Evolutionary conservation across 441 rosid genomes (phyloP).

Genomic region (Populus trichocarpa): DNA sequence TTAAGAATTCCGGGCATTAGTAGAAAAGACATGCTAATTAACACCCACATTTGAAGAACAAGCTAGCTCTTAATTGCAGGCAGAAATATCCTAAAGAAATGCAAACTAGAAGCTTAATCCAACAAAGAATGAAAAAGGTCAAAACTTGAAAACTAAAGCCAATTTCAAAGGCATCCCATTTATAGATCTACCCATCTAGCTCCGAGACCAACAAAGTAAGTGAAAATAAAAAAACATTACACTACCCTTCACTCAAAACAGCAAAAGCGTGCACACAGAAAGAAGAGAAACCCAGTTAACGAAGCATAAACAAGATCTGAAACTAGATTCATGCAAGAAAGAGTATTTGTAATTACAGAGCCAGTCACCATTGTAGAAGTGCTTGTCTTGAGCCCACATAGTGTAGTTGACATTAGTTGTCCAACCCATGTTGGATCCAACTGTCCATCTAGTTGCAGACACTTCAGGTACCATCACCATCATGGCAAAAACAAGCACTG

Average conservation of each 20-base stretch:
- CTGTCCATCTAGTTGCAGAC: slow-evolving; percentile 59
- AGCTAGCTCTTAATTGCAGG: not conserved
- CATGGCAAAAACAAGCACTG: slow-evolving; percentile 30
- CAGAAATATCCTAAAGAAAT: not conserved
- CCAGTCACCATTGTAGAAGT: slow-evolving; percentile 82
- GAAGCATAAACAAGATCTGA: slow-evolving; percentile 29
- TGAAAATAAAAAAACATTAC: slow-evolving; percentile 4
- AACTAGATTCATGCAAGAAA: not conserved
- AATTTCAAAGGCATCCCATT: not conserved
- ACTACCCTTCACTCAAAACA: not conserved
- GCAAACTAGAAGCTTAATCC: not conserved
- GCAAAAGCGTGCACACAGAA: not conserved
- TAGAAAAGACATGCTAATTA: not conserved
- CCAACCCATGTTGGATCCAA: slow-evolving; percentile 66
- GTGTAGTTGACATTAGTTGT: slow-evolving; percentile 63
- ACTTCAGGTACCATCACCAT: slow-evolving; percentile 42
- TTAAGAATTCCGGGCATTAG: not conserved
- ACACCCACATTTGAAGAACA: not conserved
- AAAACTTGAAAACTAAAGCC: slow-evolving; percentile 1
- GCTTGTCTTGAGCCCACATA: slow-evolving; percentile 64
- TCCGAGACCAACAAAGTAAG: not conserved
- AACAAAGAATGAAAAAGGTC: not conserved
- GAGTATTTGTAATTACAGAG: slow-evolving; percentile 43
- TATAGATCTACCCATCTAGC: not conserved
- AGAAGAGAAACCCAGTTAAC: not conserved